Evolutionary conservation across 2,329 filamentous ascomycete genomes (phyloP).

Genomic region (Metarhizium sp.): DNA sequence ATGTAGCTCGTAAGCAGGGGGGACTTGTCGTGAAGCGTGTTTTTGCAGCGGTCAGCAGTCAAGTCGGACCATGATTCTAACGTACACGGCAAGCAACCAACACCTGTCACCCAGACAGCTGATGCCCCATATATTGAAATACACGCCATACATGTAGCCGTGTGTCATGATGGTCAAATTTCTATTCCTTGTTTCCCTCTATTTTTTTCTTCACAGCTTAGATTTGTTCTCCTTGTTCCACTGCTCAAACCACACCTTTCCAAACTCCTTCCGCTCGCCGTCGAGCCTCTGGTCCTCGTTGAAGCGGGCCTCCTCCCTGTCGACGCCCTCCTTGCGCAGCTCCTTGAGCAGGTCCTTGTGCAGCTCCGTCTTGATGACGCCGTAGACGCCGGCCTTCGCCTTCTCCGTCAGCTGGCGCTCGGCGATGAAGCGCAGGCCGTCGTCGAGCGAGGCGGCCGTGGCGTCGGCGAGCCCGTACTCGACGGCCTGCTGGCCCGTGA

Average conservation of each 20-base stretch:
- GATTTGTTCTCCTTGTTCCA: slow-evolving; percentile 33
- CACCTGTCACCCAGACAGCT: no score
- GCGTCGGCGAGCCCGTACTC: slow-evolving; percentile 60
- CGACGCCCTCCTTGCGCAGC: slow-evolving; percentile 42
- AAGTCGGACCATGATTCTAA: no score
- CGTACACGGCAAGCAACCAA: no score
- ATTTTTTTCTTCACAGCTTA: slow-evolving; percentile 21
- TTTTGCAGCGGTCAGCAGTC: no score
- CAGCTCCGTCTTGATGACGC: slow-evolving; percentile 66
- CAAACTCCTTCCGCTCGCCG: slow-evolving; percentile 32
- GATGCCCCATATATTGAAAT: no score
- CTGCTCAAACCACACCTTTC: slow-evolving; percentile 38
- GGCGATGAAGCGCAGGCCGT: slow-evolving; percentile 49
- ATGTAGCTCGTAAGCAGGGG: neutral
- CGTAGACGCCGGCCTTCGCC: slow-evolving; percentile 57
- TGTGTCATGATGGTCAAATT: neutral
- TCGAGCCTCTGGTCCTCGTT: slow-evolving; percentile 29
- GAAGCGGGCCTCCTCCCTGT: slow-evolving; percentile 39
- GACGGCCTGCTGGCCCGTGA: slow-evolving; percentile 52
- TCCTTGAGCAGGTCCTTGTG: slow-evolving; percentile 55
- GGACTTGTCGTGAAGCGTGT: no score
- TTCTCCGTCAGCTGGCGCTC: slow-evolving; percentile 52
- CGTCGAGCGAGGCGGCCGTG: slow-evolving; percentile 46
- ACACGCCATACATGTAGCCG: no score
- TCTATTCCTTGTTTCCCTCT: no score